Base-by-base conservation (phyloP, 202 grass and related monocot genomes). In the Zizania palustris region DNA sequence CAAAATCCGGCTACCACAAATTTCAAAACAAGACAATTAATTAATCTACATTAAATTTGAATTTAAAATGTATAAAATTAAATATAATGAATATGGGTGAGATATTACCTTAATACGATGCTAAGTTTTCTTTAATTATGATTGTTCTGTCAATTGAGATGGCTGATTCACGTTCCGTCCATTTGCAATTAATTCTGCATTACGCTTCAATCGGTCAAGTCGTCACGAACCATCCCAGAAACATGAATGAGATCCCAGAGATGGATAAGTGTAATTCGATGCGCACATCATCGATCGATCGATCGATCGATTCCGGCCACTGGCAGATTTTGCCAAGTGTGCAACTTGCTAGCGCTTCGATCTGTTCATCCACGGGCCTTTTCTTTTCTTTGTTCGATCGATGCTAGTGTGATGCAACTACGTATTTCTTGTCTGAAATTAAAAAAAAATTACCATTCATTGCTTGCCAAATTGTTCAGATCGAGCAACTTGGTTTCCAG, bases 161-260 rank as follows among this genome's bases (percentile, higher is more conserved):
- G 28, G 28, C 0, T 2, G 28, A 28, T 28, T 28, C 28, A 28
- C 28, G n/a, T 55, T 51, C 5, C 5, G 14, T 3, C 5, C 51
- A 19, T 55, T n/a, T 9, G 51, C 51, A 9, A 28, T 28, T 28
- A 9, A 28, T 28, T 28, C 28, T 55, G n/a, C 51, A 55, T 55
- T n/a, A 55, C 19, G 51, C 51, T 55, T 55, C 51, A 55, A 55
- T 54, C 50, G 16, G 50, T 54, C 50, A 54, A 54, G 50, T 54
- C 50, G 16, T 55, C n/a, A 20, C 51, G 15, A 20, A 55, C 9
- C 51, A 55, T 55, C 51, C 51, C 1, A 3, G 38, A 10, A 45
- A n/a, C n/a, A n/a, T n/a, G n/a, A n/a, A n/a, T n/a, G n/a, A 58
- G 14, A 67, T 28, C 28, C 28, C 28, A 28, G 28, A 28, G 48